Evolutionary conservation across 2,329 filamentous ascomycete genomes (phyloP).

Genomic region (Apiospora aurea): DNA sequence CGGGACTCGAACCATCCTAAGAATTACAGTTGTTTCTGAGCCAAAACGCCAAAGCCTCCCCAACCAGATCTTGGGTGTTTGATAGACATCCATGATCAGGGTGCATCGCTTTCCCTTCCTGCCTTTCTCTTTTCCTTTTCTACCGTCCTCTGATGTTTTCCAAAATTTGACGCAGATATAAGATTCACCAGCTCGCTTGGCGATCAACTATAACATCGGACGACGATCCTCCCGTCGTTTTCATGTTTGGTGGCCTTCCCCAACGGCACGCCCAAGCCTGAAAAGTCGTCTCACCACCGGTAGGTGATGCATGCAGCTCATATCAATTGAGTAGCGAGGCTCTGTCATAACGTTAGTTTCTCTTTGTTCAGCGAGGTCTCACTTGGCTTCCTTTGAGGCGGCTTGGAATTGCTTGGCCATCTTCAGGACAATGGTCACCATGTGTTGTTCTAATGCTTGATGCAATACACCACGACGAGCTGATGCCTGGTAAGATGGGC

Average conservation of each 20-base stretch:
- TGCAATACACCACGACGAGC: background rate
- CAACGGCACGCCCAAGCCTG: background rate
- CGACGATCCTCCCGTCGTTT: conserved; percentile 14
- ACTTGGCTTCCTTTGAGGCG: background rate
- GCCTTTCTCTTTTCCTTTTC: background rate
- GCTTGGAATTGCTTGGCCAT: background rate
- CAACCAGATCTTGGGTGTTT: conserved; percentile 12
- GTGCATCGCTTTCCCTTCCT: background rate
- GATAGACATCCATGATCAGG: conserved; percentile 1
- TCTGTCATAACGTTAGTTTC: conserved; percentile 8
- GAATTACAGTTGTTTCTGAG: conserved; percentile 7
- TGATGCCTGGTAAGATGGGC: background rate
- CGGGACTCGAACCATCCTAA: background rate
- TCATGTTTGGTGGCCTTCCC: conserved; percentile 6
- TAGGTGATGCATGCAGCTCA: background rate
- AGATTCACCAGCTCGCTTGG: conserved; percentile 13
- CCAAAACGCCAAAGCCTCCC: background rate
- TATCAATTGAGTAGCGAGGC: background rate
- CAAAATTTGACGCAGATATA: background rate
- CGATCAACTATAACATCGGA: conserved; percentile 15
- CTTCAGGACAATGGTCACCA: background rate
- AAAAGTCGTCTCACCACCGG: background rate
- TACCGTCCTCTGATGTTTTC: background rate
- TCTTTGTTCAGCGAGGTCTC: background rate
- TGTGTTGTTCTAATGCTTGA: background rate